Base-by-base conservation (phyloP, 352 stramenopile species). In the Poterioochromonas sp. region DNA sequence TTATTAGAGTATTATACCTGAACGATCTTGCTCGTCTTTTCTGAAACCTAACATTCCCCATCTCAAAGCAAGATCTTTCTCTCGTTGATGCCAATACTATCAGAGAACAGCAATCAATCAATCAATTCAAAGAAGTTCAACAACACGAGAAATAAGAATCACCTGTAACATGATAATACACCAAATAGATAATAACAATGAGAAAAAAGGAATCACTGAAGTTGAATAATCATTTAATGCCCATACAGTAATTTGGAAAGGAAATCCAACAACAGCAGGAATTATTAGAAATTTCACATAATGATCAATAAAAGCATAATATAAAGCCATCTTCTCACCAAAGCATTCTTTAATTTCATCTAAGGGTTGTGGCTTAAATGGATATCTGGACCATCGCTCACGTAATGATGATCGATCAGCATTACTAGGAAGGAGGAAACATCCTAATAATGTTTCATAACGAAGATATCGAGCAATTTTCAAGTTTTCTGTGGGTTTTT, bases 301-400 rank as follows among this genome's bases (percentile, higher is more conserved):
- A 87, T 89, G 90, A 35, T 86, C 89, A 0, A 95, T 84, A 62
- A 95, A 95, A 2, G 84, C 87, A 82, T 93, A 94, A 83, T 95
- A 94, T 60, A 94, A 92, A 0, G 87, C 89, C 60, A 95, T 86
- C 81, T 93, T 80, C 69, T 83, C 80, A 54, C 80, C 80, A n/a
- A 69, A 65, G 34, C 82, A 83, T 29, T 83, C 78, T 15, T 76
- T 69, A 35, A 83, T 79, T 0, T 65, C 49, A 26, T 81, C 73
- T 29, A 83, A 43, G 3, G 80, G 80, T 40, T 82, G 77, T 12
- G 80, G 77, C 18, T 34, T 34, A 3, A 63, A n/a, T 35, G 53
- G 29, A n/a, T 34, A 63, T 35, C 29, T n/a, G 8, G 29, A 32
- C 53, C 53, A 63, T 8, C 29, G 8, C 2, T 11, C 53, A 35